phyloP scores from a whole-genome alignment of 192 early-diverging fungal genomes.

The Podochytrium sp. region DNA sequence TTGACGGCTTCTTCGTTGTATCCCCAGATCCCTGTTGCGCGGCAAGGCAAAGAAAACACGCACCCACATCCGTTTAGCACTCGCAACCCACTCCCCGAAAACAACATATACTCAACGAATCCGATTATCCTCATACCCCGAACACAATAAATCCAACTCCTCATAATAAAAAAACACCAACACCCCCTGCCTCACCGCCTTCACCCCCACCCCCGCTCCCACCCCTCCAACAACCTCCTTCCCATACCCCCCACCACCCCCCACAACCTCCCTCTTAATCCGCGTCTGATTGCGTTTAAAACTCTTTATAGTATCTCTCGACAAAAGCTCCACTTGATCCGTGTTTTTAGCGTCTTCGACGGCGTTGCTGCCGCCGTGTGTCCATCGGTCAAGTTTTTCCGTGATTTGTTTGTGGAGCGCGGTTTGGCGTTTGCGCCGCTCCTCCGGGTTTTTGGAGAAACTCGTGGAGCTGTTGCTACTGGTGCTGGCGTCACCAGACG shows the following conservation, averaged over 20 bases:
- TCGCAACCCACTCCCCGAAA: not conserved
- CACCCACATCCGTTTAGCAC: not conserved
- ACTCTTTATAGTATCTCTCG: conserved; percentile 24
- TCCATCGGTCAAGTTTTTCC: conserved; percentile 45
- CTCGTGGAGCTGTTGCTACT: conserved; percentile 13
- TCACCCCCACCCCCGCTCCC: not conserved
- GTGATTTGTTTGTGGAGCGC: conserved; percentile 44
- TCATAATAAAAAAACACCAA: conserved; percentile 57
- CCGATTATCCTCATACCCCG: conserved; percentile 58
- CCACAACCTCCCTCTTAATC: conserved; percentile 3
- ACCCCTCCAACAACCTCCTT: not conserved
- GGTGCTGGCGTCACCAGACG: conserved; percentile 18
- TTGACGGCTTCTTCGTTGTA: conserved; percentile 61
- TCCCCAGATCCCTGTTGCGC: conserved; percentile 51
- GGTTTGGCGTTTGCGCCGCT: conserved; percentile 49
- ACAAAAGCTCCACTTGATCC: conserved; percentile 46
- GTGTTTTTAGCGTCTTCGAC: conserved; percentile 37
- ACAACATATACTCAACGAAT: conserved; percentile 40
- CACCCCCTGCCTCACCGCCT: conserved; percentile 38
- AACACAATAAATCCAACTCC: conserved; percentile 56
- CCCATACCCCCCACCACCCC: not conserved
- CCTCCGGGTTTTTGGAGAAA: conserved; percentile 43
- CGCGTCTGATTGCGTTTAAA: conserved; percentile 34
- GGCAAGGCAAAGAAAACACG: not conserved
- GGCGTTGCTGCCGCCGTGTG: conserved; percentile 28